These are phyloP conservation scores for Kitagawia praeruptora DNA, from an alignment of 129 eudicot species.

Conservation along the genomic window DNA sequence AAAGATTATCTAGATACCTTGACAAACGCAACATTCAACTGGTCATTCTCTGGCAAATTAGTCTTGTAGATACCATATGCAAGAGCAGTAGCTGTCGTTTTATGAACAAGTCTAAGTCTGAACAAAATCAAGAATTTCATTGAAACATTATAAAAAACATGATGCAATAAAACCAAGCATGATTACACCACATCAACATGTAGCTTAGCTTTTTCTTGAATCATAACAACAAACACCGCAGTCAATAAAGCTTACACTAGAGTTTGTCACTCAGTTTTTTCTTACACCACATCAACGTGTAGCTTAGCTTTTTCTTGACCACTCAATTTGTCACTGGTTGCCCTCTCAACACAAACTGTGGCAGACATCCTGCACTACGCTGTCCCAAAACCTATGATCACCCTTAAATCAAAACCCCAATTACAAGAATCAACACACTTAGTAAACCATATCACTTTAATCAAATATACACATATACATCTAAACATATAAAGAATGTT, in stretches of 20 bases:
- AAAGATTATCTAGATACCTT: background rate
- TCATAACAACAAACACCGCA: background rate
- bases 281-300: too few species aligned
- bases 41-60: constrained; percentile 54
- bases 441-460: too few species aligned
- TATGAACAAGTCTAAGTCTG: constrained; percentile 34
- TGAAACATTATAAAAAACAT: background rate
- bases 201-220: background rate
- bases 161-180: background rate
- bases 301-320: too few species aligned
- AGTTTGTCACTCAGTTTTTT: too few species aligned
- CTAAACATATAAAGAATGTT: too few species aligned
- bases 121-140: background rate
- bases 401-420: too few species aligned
- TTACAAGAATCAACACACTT: too few species aligned
- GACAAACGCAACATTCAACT: constrained; percentile 49
- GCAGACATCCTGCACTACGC: too few species aligned
- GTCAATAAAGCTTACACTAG: background rate
- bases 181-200: background rate
- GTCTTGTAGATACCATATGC: constrained; percentile 64
- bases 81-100: constrained; percentile 60
- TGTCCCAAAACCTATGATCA: too few species aligned
- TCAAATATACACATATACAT: too few species aligned
- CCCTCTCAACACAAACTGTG: too few species aligned
- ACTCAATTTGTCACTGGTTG: too few species aligned